Base-by-base conservation (phyloP, 148 eudicot genomes). In the Diospyros lotus region DNA sequence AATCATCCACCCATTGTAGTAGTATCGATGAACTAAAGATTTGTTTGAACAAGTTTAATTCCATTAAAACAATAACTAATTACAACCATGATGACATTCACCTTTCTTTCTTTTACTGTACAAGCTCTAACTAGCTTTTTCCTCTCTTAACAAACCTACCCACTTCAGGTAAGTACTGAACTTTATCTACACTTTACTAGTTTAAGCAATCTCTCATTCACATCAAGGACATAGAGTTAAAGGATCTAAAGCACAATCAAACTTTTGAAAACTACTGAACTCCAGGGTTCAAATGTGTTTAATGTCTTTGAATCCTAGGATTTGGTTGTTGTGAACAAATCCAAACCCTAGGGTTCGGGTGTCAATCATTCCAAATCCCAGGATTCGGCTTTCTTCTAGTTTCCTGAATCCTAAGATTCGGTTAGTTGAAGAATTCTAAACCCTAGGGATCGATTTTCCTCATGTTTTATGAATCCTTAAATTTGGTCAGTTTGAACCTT, bases 231-330 rank as follows among this genome's bases (percentile, higher is more conserved):
- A n/a, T 28, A 52, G 14, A 68, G 55, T 66, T 64, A 65, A 56
- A 59, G 59, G 71, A 72, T 66, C 77, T 56, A 76, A 58, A 82
- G 58, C 18, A 7, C 2, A 60, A 43, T 90, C 84, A 94, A 28
- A 28, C 28, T 28, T 28, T 28, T 28, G 28, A 28, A 28, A 28
- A 28, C 28, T 0, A 28, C 0, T 28, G 28, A 28, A 28, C 28
- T 28, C 28, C 28, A 28, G 0, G 28, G 28, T 28, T 28, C 28
- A 28, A 28, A 28, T 28, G 28, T 28, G 28, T 28, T 28, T 0
- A 28, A 28, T 28, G 28, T 28, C 28, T 28, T 0, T 0, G 0
- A 28, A 28, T 28, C 28, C 28, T 28, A 28, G 28, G 28, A 28
- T 28, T 28, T 28, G 28, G 28, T 28, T 28, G 28, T 28, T 28